Base-by-base conservation (phyloP, 306 rosid species). In the Trichosanthes cucumerina region DNA sequence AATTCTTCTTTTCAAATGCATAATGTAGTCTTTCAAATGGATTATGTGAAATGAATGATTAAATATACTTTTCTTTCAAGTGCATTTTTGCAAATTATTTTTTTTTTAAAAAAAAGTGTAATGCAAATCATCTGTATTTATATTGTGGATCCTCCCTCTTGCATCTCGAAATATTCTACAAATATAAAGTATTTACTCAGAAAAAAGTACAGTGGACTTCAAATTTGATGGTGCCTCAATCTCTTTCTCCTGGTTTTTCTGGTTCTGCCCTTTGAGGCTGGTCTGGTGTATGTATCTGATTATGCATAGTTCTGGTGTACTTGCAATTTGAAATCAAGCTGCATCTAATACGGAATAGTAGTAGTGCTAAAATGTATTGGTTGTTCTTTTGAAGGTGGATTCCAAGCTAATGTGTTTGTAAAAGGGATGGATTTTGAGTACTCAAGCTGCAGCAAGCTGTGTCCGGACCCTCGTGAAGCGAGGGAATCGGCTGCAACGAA, bases 341-440 rank as follows among this genome's bases (percentile, higher is more conserved):
- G 26, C 7, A 31, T 15, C 69, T 60, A 63, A 7, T 64, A 21
- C 36, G 21, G 75, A 3, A 28, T 75, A 31, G 58, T 75, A 31
- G 58, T 41, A 13, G 58, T 64, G 16, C 26, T 59, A 1, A n/a
- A 63, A 9, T 60, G 26, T 43, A 21, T 26, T 18, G 23, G 15
- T 31, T 11, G 64, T 16, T 24, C 43, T 78, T 70, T 83, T 81
- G 81, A 85, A 93, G 98, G 92, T 81, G 90, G 83, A 86, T 88
- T 84, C 76, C 77, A 66, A 86, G 93, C 93, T 64, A 65, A 53
- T 69, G 88, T 88, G 26, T 81, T 80, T 4, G 82, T 89, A 18
- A 80, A 52, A 85, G 96, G 96, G 82, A 26, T 66, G 24, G 90
- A 89, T 82, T 93, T 91, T 44, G 91, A 89, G 64, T 81, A 79